Evolutionary conservation across 495 filamentous ascomycete genomes (phyloP).

Genomic region (Aspergillus ellipticus): DNA sequence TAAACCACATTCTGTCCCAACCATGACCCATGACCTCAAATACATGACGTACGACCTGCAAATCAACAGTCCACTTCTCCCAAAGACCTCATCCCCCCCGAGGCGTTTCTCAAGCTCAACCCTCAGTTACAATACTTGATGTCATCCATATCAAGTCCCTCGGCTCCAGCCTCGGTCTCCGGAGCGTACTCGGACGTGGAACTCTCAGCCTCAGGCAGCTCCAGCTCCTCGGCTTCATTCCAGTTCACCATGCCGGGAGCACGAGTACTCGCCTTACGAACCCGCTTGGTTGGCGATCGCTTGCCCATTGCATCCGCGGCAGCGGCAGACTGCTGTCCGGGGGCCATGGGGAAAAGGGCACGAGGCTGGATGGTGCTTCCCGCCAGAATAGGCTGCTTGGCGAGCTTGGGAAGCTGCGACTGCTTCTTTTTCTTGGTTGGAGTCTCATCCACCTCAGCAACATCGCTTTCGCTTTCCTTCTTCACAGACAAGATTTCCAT

Average conservation of each 20-base stretch:
- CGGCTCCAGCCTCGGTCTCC: conserved; percentile 9
- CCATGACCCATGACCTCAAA: too few species aligned
- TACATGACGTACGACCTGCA: too few species aligned
- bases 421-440: not conserved
- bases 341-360: not conserved
- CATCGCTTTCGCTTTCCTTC: not conserved
- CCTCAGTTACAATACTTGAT: not conserved
- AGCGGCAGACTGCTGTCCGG: too few species aligned
- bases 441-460: not conserved
- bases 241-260: conserved; percentile 11
- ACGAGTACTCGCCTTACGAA: conserved; percentile 8
- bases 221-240: conserved; percentile 7
- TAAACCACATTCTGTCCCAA: too few species aligned
- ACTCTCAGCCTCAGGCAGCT: conserved; percentile 8
- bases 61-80: too few species aligned
- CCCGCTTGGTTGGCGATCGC: conserved; percentile 8
- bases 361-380: not conserved
- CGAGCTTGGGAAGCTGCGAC: not conserved
- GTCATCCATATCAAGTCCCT: conserved; percentile 2
- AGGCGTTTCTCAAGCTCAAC: not conserved
- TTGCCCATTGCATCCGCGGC: not conserved
- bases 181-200: conserved; percentile 17
- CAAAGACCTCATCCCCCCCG: not conserved
- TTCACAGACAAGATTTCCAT: not conserved
- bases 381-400: not conserved